phyloP scores from a whole-genome alignment of 2,329 filamentous ascomycete species.

The Aspergillus novofumigatus region DNA sequence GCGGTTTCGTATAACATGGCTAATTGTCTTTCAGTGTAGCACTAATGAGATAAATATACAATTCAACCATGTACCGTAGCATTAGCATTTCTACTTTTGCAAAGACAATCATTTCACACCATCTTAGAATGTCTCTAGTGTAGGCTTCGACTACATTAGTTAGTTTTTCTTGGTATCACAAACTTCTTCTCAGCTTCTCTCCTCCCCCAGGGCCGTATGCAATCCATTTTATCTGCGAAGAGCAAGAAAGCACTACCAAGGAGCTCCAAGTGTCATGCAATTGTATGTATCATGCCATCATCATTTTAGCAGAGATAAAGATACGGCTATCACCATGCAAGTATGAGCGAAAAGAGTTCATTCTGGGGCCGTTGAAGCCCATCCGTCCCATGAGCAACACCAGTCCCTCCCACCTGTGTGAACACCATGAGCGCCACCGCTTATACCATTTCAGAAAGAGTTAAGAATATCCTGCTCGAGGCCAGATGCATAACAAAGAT shows the following conservation, averaged over 20 bases:
- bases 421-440: constrained; percentile 33
- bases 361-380: background rate
- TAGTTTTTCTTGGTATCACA: background rate
- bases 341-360: constrained; percentile 3
- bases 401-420: constrained; percentile 14
- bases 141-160: background rate
- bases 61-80: background rate
- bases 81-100: background rate
- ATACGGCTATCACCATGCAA: constrained; percentile 5
- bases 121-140: background rate
- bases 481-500: constrained; percentile 2
- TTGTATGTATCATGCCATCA: constrained; percentile 24
- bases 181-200: background rate
- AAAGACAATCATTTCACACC: background rate
- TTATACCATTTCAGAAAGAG: constrained; percentile 19
- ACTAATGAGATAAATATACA: background rate
- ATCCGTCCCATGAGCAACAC: constrained; percentile 17
- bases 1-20: background rate
- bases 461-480: background rate
- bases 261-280: background rate
- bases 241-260: background rate
- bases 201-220: background rate
- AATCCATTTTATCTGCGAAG: background rate
- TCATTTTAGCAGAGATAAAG: constrained; percentile 14
- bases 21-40: background rate